phyloP scores from a whole-genome alignment of 2,329 filamentous ascomycete genomes.

The Ceratocystis papillata region DNA sequence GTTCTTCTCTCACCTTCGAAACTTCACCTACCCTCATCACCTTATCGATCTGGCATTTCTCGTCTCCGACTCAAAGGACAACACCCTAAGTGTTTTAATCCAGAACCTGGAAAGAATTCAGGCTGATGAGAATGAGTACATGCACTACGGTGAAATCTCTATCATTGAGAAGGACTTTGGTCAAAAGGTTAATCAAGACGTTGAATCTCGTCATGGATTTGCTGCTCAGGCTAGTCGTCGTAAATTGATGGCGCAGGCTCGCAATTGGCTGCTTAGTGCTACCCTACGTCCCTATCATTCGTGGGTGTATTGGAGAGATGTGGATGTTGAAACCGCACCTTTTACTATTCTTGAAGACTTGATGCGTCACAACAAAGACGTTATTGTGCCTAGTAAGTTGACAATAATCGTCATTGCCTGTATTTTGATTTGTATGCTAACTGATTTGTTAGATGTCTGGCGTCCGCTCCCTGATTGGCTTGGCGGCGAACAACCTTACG shows the following conservation, averaged over 20 bases:
- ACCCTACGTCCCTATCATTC: slow-evolving; percentile 89
- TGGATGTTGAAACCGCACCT: slow-evolving; percentile 93
- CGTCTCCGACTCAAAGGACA: slow-evolving; percentile 93
- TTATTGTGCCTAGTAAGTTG: slow-evolving; percentile 93
- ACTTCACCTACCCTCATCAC: slow-evolving; percentile 94
- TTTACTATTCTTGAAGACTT: slow-evolving; percentile 95
- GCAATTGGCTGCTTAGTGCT: slow-evolving; percentile 93
- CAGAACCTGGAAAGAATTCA: slow-evolving; percentile 70
- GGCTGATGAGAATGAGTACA: slow-evolving; percentile 62
- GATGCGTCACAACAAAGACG: slow-evolving; percentile 97
- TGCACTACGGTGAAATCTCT: slow-evolving; percentile 88
- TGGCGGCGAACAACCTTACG: slow-evolving; percentile 94
- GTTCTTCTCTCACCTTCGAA: slow-evolving; percentile 96
- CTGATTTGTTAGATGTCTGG: slow-evolving; percentile 66
- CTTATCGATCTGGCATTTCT: slow-evolving; percentile 93
- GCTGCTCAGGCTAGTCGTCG: slow-evolving; percentile 85
- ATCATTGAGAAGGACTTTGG: slow-evolving; percentile 99
- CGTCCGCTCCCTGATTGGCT: slow-evolving; percentile 97
- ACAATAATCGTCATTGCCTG: not conserved
- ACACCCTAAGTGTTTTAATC: slow-evolving; percentile 66
- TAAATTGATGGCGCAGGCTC: slow-evolving; percentile 95
- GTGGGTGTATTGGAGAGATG: slow-evolving; percentile 99
- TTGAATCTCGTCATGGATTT: slow-evolving; percentile 94
- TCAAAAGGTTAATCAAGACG: slow-evolving; percentile 93
- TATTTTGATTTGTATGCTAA: not conserved